phyloP scores from a whole-genome alignment of 495 filamentous ascomycete genomes.

The Parmelia sp. region DNA sequence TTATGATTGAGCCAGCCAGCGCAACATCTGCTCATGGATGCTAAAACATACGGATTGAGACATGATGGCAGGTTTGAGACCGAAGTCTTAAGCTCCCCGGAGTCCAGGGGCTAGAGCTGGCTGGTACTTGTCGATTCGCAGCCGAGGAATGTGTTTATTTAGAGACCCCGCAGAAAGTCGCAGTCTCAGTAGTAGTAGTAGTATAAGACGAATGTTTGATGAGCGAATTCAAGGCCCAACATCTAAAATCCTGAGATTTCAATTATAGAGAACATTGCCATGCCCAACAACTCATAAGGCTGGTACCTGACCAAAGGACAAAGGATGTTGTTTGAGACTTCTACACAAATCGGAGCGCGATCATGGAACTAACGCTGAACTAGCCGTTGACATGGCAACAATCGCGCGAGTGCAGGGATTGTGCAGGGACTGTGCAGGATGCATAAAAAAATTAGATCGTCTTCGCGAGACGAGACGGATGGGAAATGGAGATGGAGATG shows the following conservation, averaged over 20 bases:
- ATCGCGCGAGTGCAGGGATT: conserved; percentile 9
- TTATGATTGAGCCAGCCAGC: conserved; percentile 10
- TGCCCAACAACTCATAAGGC: background rate
- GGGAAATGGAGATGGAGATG: background rate
- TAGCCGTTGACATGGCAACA: conserved; percentile 20
- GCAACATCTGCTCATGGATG: background rate
- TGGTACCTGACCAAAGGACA: conserved; percentile 2
- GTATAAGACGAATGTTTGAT: background rate
- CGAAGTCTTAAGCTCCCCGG: background rate
- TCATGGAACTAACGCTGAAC: too few relatives aligned
- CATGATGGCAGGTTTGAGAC: conserved; percentile 10
- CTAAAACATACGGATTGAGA: conserved; percentile 23
- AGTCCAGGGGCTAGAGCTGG: background rate
- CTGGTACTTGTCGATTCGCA: conserved; percentile 1
- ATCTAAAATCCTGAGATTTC: background rate
- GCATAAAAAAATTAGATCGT: background rate
- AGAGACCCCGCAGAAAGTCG: background rate
- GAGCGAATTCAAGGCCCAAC: background rate
- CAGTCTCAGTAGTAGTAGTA: background rate
- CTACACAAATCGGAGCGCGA: conserved; percentile 6
- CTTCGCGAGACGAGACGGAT: background rate
- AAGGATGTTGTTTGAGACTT: conserved; percentile 7
- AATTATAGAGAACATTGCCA: too few relatives aligned
- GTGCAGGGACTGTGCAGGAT: too few relatives aligned
- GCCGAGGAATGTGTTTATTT: conserved; percentile 17